Conservation (phyloP, 2,329 filamentous ascomycete genomes). For the Penicillium sclerotigenum region DNA sequence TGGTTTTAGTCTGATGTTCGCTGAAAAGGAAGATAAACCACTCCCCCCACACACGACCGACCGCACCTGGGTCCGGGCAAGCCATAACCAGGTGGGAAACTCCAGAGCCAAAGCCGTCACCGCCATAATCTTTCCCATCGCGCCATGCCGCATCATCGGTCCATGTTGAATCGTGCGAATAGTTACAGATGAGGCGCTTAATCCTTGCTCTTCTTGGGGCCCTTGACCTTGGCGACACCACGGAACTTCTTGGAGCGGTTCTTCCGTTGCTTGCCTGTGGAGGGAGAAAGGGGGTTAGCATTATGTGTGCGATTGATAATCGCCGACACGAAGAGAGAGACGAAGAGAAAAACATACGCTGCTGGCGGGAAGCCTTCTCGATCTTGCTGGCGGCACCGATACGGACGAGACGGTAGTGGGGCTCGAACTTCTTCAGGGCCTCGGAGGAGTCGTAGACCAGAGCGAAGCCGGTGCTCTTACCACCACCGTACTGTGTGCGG, state of each 20-base stretch:
- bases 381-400: slow-evolving; percentile 90
- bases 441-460: slow-evolving; percentile 98
- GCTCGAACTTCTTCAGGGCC: slow-evolving; percentile 99
- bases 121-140: slow-evolving; percentile 27
- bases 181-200: slow-evolving; percentile 50
- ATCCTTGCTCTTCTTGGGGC: slow-evolving; percentile 87
- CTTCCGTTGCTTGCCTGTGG: slow-evolving; percentile 98
- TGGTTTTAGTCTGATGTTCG: slow-evolving; percentile 14
- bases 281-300: slow-evolving; percentile 6
- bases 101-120: slow-evolving; percentile 21
- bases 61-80: slow-evolving; percentile 4
- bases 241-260: slow-evolving; percentile 99
- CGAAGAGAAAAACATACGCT: slow-evolving; percentile 71
- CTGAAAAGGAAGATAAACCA: slow-evolving; percentile 14
- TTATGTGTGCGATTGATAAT: background rate
- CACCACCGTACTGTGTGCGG: slow-evolving; percentile 97
- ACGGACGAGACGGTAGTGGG: slow-evolving; percentile 92
- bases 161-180: slow-evolving; percentile 19
- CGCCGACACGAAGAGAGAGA: background rate
- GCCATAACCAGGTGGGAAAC: slow-evolving; percentile 17
- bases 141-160: slow-evolving; percentile 17
- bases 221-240: slow-evolving; percentile 97
- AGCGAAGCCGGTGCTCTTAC: slow-evolving; percentile 98
- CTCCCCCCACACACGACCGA: slow-evolving; percentile 13
- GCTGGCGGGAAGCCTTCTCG: slow-evolving; percentile 97